phyloP scores from a whole-genome alignment of 179 eudicot genomes.

The Silene vulgaris region DNA sequence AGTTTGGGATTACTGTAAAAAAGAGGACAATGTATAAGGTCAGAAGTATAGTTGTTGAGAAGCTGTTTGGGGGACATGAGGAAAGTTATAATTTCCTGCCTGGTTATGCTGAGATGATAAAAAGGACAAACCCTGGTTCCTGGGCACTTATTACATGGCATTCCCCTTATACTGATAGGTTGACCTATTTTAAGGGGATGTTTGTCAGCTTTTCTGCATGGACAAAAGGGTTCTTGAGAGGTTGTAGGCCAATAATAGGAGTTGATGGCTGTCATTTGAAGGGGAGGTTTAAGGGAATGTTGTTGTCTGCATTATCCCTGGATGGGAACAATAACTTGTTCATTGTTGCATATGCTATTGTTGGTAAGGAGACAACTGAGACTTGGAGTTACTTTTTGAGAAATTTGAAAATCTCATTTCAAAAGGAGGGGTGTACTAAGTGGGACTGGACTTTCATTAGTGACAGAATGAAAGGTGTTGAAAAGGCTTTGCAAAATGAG shows the following conservation, averaged over 20 bases:
- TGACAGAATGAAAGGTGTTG: background rate
- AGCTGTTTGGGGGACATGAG: slow-evolving; percentile 2
- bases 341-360: background rate
- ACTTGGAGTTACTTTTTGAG: background rate
- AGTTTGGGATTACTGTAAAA: background rate
- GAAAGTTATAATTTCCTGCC: background rate
- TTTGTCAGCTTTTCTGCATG: background rate
- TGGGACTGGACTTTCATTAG: background rate
- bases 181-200: no score
- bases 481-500: background rate
- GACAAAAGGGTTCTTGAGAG: background rate
- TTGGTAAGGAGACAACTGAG: background rate
- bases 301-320: background rate
- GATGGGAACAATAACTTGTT: background rate
- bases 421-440: background rate
- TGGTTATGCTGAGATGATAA: background rate
- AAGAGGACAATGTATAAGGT: background rate
- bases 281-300: background rate
- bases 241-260: background rate
- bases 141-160: background rate
- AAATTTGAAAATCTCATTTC: background rate
- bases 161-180: no score
- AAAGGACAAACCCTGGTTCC: background rate
- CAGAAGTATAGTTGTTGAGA: background rate
- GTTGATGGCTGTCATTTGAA: background rate